phyloP scores from a whole-genome alignment of 148 eudicot genomes.

The Beta vulgaris region DNA sequence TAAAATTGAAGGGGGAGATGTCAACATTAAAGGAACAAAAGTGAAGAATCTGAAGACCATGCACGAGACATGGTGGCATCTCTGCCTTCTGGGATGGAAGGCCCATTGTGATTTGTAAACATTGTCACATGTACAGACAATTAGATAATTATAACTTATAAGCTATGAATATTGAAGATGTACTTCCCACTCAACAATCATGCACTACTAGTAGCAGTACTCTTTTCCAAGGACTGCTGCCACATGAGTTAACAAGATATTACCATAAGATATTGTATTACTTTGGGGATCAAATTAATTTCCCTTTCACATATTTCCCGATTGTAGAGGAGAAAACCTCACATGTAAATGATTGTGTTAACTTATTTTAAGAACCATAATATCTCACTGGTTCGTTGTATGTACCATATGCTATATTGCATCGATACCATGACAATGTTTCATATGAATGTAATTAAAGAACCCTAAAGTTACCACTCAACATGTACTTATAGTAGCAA shows the following conservation, averaged over 20 bases:
- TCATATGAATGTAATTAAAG: too few relatives aligned
- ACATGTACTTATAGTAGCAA: too few relatives aligned
- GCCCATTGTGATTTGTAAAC: background rate
- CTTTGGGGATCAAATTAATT: background rate
- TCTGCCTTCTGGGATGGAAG: too few relatives aligned
- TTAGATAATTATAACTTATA: background rate
- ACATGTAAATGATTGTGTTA: background rate
- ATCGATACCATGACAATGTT: too few relatives aligned
- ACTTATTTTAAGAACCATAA: background rate
- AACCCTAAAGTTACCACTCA: too few relatives aligned
- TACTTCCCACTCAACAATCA: background rate
- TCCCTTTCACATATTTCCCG: background rate
- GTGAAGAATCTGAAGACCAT: too few relatives aligned
- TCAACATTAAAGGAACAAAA: too few relatives aligned
- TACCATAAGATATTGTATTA: background rate
- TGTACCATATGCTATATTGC: background rate
- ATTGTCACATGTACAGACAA: background rate
- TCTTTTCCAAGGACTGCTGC: background rate
- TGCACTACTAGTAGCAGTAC: background rate
- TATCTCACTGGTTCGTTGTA: background rate
- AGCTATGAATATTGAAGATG: background rate
- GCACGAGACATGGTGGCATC: too few relatives aligned
- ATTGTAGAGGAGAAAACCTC: background rate
- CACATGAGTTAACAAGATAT: slow-evolving; percentile 9
- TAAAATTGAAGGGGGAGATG: too few relatives aligned